Conservation (phyloP, 2,329 filamentous ascomycete genomes). For the Penicillium sp. region DNA sequence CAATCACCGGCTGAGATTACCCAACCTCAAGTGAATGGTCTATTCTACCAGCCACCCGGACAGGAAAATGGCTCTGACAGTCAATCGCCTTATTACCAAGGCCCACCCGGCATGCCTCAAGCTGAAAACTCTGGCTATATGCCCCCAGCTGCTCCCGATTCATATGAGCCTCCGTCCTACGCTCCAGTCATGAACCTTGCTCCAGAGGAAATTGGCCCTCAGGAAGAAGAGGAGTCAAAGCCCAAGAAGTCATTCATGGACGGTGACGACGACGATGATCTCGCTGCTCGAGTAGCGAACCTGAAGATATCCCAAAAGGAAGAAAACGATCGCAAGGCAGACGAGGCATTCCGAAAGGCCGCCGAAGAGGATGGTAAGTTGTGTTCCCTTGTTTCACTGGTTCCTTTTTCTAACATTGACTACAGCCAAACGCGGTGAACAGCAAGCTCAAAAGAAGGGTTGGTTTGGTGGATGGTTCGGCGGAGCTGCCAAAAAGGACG, state of each 20-base stretch:
- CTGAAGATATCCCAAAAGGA: conserved; percentile 55
- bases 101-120: conserved; percentile 19
- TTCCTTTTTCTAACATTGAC: conserved; percentile 41
- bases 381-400: neutral
- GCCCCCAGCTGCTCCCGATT: conserved; percentile 27
- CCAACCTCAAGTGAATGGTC: conserved; percentile 26
- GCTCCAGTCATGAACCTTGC: conserved; percentile 35
- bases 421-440: conserved; percentile 38
- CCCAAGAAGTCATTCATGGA: conserved; percentile 77
- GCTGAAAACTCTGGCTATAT: conserved; percentile 35
- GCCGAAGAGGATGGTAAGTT: conserved; percentile 66
- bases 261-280: conserved; percentile 71
- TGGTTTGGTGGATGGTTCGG: conserved; percentile 85
- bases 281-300: conserved; percentile 55
- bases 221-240: conserved; percentile 53
- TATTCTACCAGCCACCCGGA: conserved; percentile 24
- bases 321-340: conserved; percentile 70
- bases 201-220: conserved; percentile 48
- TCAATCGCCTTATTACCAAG: conserved; percentile 29
- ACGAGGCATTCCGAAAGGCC: conserved; percentile 81
- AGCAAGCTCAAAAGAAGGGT: conserved; percentile 49
- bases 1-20: conserved; percentile 26
- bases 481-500: conserved; percentile 60
- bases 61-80: conserved; percentile 5
- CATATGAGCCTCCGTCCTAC: conserved; percentile 42